Base-by-base conservation (phyloP, 306 rosid genomes). In the Quercus dentata region DNA sequence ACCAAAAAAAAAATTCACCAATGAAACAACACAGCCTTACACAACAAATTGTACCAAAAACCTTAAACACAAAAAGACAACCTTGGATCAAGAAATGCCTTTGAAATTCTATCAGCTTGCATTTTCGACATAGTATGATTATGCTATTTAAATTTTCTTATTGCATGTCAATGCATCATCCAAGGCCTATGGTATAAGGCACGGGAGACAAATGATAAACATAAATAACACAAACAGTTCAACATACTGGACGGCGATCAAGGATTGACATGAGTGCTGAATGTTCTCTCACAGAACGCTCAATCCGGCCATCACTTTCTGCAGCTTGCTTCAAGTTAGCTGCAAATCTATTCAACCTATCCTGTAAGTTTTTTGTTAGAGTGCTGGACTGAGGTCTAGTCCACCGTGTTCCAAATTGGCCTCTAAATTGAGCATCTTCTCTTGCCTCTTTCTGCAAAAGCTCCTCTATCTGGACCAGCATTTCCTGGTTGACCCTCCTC, bases 261-360 rank as follows among this genome's bases (percentile, higher is more conserved):
- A 95, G 97, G 78, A 95, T 91, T 41, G 98, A 78, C 97, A 95
- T 89, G 76, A 95, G 87, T 44, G 97, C 87, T 69, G 87, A 55
- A 67, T 95, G 93, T 73, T 95, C 99, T 85, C 91, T 91, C 79
- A 93, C 90, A 11, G 98, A 87, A 68, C 94, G 99, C 85, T 93
- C 99, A 65, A 95, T 93, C 83, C 97, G 89, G 77, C 80, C 86
- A 87, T 95, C 99, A 83, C 99, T 95, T 49, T 95, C 99, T 9
- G 92, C 86, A 83, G 99, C 99, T 86, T 95, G 99, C 87, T 93
- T 95, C 93, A 95, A 78, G 89, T 95, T 95, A 79, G 92, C 96
- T 2, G 99, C 99, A 87, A 93, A 93, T 80, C 97, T 89, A 64
- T 89, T 91, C 69, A 95, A 76, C 83, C 99, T 90, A 63, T 95